phyloP scores from a whole-genome alignment of 106 monocot genomes.

The Xerophyta viscosa region DNA sequence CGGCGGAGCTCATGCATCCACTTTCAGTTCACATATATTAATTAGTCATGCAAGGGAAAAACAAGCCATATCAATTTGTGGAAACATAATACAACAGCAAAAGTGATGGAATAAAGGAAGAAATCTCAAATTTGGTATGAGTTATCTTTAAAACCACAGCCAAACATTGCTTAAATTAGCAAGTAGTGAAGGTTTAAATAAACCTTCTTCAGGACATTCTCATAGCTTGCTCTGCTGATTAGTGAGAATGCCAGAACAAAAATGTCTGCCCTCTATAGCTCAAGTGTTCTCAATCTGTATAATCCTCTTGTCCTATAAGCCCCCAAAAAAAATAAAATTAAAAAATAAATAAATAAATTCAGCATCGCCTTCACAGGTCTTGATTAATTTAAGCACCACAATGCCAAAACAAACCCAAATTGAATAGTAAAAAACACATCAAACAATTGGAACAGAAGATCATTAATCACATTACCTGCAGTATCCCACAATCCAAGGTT shows the following conservation, averaged over 20 bases:
- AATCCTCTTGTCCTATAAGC: conserved; percentile 68
- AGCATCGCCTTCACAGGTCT: no score
- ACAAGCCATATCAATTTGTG: not conserved
- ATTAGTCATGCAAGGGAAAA: conserved; percentile 3
- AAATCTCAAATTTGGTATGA: no score
- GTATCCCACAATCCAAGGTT: no score
- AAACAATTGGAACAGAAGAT: no score
- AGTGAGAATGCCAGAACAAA: conserved; percentile 76
- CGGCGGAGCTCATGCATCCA: conserved; percentile 97
- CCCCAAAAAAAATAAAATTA: not conserved
- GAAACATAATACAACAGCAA: not conserved
- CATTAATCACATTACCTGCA: no score
- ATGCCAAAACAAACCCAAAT: no score
- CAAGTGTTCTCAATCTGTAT: conserved; percentile 68
- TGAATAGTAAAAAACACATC: no score
- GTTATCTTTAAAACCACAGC: no score
- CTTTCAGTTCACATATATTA: conserved; percentile 18
- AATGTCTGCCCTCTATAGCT: conserved; percentile 79
- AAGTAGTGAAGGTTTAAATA: no score
- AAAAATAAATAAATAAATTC: no score
- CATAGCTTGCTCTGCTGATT: conserved; percentile 75
- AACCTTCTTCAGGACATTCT: conserved; percentile 86
- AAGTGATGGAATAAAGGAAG: not conserved
- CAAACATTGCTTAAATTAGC: no score
- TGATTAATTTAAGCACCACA: no score